Evolutionary conservation across 768 basidiomycete species (phyloP), one percentile per base, ranked within the genome.

Genomic region (Pulveroboletus sp.): DNA sequence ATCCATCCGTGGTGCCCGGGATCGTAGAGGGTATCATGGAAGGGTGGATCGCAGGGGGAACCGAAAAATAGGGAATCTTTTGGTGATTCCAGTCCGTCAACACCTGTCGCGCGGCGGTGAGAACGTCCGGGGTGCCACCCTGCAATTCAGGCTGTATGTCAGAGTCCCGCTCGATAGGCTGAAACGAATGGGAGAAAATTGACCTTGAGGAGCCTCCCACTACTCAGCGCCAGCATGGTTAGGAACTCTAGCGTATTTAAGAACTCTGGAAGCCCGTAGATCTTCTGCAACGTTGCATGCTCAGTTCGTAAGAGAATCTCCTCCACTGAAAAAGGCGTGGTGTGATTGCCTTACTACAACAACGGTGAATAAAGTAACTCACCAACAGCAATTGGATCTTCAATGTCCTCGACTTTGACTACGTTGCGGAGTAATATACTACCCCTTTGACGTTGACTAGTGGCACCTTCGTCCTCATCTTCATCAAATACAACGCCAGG

Each of bases 401-500:
- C 84, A 3, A 97, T 77, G 55, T 93, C 83, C 65, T 96, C 95
- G 3, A 93, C 87, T 65, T 85, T 93, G 53, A 95, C 76, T 30
- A 93, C 91, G 59, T 96, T 96, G 18, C 92, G 74, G 8, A 96
- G 74, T 28, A 96, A 74, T 12, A 94, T 74, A 58, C 82, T 85
- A 5, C 68, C 71, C 46, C 68, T 74, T 27, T 63, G 66, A 21
- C 76, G 74, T 48, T 80, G 82, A 21, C 66, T 71, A 39, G 69
- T 68, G 68, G 79, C 56, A 32, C 64, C 68, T 43, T 75, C 69
- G 42, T 75, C 64, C 42, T 83, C 77, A 49, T 88, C 83, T 49
- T 92, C 89, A 52, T 93, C 91, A 57, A 96, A 91, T 2, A 99
- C 89, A n/a, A 98, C 93, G 53, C 95, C 96, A 1, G 96, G 95